These are phyloP conservation scores for Sanguinoderma infundibulare DNA, from an alignment of 1,284 basidiomycete species.

Conservation along the genomic window DNA sequence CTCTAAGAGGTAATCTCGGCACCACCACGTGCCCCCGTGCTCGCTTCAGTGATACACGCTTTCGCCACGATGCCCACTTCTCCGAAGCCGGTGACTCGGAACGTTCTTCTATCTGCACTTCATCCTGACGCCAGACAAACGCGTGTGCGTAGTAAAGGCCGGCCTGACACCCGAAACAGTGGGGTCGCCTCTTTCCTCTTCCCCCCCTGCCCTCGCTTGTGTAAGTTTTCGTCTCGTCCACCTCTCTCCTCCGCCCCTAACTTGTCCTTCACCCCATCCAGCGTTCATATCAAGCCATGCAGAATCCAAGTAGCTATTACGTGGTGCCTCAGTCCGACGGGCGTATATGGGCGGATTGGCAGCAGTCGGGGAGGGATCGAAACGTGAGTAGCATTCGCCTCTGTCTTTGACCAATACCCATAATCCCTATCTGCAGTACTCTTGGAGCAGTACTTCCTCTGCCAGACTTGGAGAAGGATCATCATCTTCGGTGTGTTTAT, in stretches of 20 bases:
- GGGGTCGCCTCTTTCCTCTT: conserved; percentile 28
- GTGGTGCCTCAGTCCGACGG: conserved; percentile 26
- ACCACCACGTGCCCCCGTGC: conserved; percentile 31
- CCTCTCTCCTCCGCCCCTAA: conserved; percentile 6
- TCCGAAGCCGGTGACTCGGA: conserved; percentile 22
- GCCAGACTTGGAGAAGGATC: conserved; percentile 20
- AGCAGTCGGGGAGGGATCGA: conserved; percentile 25
- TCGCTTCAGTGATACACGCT: conserved; percentile 32
- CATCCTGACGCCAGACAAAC: conserved; percentile 27
- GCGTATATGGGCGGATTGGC: conserved; percentile 32
- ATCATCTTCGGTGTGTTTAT: conserved; percentile 12
- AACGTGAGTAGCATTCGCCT: conserved; percentile 26
- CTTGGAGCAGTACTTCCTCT: conserved; percentile 29
- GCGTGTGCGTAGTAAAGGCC: conserved; percentile 27
- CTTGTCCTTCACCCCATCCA: conserved; percentile 7
- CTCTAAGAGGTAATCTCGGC: conserved; percentile 20
- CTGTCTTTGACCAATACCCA: not conserved
- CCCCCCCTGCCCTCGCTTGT: conserved; percentile 26
- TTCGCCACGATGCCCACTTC: conserved; percentile 25
- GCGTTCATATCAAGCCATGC: conserved; percentile 27
- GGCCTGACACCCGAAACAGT: conserved; percentile 14
- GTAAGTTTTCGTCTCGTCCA: conserved; percentile 20
- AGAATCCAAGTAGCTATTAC: conserved; percentile 30
- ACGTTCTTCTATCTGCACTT: conserved; percentile 21
- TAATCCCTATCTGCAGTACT: conserved; percentile 22